phyloP scores from a whole-genome alignment of 192 early-diverging fungal genomes.

The Mortierella antarctica region DNA sequence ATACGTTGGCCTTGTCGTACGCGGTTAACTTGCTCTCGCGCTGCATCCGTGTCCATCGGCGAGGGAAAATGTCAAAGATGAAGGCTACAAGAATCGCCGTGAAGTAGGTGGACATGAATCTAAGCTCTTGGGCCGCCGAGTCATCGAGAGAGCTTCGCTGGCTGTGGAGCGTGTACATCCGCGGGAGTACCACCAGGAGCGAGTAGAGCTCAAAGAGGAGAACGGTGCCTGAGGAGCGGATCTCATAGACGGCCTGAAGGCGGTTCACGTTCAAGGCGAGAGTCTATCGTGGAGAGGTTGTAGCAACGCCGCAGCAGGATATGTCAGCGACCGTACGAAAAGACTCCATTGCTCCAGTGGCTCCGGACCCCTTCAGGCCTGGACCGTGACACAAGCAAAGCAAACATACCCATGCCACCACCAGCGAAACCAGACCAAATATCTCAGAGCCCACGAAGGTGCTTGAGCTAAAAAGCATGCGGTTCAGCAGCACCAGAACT shows the following conservation, averaged over 20 bases:
- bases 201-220: not conserved
- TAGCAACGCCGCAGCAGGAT: too few relatives aligned
- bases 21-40: not conserved
- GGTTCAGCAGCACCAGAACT: not conserved
- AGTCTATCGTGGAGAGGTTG: not conserved
- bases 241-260: not conserved
- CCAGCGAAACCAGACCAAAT: not conserved
- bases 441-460: not conserved
- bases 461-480: not conserved
- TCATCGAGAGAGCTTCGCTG: not conserved
- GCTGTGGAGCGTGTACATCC: not conserved
- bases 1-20: conserved; percentile 20
- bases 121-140: not conserved
- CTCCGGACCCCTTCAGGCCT: too few relatives aligned
- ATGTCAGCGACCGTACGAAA: too few relatives aligned
- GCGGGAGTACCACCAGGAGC: not conserved
- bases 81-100: not conserved
- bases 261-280: not conserved
- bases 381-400: too few relatives aligned
- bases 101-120: not conserved
- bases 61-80: conserved; percentile 13
- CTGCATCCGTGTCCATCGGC: conserved; percentile 14
- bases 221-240: not conserved
- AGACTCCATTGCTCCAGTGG: too few relatives aligned
- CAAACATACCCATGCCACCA: not conserved